Conservation (phyloP, 2,329 filamentous ascomycete genomes). For the Pestalotiopsis sp. region DNA sequence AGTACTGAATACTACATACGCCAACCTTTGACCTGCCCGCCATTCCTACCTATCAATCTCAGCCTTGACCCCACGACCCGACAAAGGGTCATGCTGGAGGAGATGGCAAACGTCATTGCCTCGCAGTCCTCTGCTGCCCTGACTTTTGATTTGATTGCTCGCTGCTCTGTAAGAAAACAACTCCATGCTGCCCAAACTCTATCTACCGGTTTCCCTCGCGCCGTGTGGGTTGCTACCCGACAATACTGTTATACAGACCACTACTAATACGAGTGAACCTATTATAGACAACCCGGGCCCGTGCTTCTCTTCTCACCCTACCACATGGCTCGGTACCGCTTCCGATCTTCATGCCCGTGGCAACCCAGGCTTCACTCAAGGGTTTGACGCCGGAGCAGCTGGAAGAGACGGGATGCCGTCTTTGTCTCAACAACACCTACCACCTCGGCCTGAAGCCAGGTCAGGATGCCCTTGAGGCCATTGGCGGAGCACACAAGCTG, state of each 20-base stretch:
- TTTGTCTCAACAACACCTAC: conserved; percentile 98
- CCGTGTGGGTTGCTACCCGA: conserved; percentile 2
- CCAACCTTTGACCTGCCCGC: not conserved
- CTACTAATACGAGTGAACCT: not conserved
- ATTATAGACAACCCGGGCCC: conserved; percentile 84
- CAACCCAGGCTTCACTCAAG: conserved; percentile 94
- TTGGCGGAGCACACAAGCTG: conserved; percentile 91
- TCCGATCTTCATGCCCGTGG: conserved; percentile 98
- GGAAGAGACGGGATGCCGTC: conserved; percentile 82
- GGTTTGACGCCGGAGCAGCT: conserved; percentile 91
- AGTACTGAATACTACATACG: not conserved
- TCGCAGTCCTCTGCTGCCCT: conserved; percentile 63
- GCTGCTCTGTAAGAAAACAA: conserved; percentile 71
- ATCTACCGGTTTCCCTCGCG: not conserved
- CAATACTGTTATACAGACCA: conserved; percentile 16
- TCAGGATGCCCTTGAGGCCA: conserved; percentile 81
- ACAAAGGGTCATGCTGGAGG: conserved; percentile 31
- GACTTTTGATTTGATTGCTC: conserved; percentile 76
- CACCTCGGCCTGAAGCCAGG: conserved; percentile 94
- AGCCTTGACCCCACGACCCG: not conserved
- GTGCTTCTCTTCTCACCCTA: conserved; percentile 83
- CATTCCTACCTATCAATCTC: not conserved
- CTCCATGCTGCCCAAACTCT: conserved; percentile 16
- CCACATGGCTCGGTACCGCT: conserved; percentile 90
- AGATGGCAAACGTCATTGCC: conserved; percentile 53